Evolutionary conservation across 1,284 basidiomycete genomes (phyloP), one percentile per base, ranked within the genome.

Genomic region (Naganishia sp.): DNA sequence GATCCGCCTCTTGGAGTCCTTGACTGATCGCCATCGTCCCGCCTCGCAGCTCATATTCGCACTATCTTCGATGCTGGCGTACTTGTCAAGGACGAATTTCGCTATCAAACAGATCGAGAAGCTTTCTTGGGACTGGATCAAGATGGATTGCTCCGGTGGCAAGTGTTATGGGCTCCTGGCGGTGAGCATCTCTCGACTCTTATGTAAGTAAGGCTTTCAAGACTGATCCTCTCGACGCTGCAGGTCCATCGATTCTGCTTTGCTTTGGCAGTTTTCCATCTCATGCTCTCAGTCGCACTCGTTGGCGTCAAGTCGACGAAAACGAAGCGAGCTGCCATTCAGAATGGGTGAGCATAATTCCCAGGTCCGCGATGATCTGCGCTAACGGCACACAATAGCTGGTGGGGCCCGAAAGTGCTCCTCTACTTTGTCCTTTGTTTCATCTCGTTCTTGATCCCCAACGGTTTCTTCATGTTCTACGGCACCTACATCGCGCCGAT

Each of bases 391-490:
- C 45, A 7, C 45, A 1, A 41, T 71, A 94, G 92, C 32, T 99
- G 94, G 94, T 99, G 95, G 95, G 95, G 95, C 42, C 94, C 94
- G 15, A 99, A 99, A 77, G 87, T 93, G 42, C 82, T 97, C 3
- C 82, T 90, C 82, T 96, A 54, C 82, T 90, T 95, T 67, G 81
- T 85, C 52, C 78, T 90, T 31, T 90, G 89, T 6, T 99, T 99
- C 84, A 88, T 95, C 78, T 90, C 97, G 88, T 92, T 83, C 55
- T 79, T 88, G 18, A 82, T 86, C 23, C 77, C 80, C 3, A 81
- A 83, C 61, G 76, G 81, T 6, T 89, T 87, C 76, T 85, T 84
- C 72, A 84, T 89, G 69, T 78, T 83, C 53, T 84, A 87, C 75
- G 94, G 94, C 56, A 94, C 95, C 73, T 97, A 95, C 76, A 81